phyloP scores from a whole-genome alignment of 306 rosid species.

The Dryas octopetala region DNA sequence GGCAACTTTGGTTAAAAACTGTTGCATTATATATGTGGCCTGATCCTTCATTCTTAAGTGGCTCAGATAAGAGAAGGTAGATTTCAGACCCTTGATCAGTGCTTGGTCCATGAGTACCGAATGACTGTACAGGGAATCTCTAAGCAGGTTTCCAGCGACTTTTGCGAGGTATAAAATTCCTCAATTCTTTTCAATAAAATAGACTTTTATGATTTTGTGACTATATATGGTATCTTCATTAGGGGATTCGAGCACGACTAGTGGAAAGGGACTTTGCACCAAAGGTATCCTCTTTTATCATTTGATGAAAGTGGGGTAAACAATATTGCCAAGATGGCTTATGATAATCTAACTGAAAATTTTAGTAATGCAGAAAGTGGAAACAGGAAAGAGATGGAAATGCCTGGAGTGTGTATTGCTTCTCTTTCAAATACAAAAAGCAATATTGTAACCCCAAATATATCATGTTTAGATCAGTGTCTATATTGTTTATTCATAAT shows the following conservation, averaged over 20 bases:
- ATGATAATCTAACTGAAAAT: background rate
- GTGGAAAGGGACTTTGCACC: slow-evolving; percentile 81
- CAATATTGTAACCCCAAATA: background rate
- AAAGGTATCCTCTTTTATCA: slow-evolving; percentile 51
- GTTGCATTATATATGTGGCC: background rate
- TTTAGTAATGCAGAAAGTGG: background rate
- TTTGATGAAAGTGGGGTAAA: background rate
- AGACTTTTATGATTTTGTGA: background rate
- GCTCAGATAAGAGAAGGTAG: slow-evolving; percentile 81
- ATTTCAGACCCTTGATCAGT: slow-evolving; percentile 81
- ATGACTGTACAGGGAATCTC: slow-evolving; percentile 72
- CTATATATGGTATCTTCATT: slow-evolving; percentile 12
- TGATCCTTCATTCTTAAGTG: slow-evolving; percentile 16
- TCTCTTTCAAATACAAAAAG: background rate
- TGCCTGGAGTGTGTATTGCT: background rate
- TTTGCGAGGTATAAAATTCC: slow-evolving; percentile 61
- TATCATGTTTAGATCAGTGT: background rate
- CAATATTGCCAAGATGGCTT: background rate
- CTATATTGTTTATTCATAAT: background rate
- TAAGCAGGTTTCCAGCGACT: slow-evolving; percentile 65
- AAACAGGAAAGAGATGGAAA: background rate
- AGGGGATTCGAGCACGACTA: slow-evolving; percentile 88
- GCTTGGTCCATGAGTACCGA: slow-evolving; percentile 76
- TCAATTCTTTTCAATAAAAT: background rate
- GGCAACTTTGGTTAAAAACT: background rate